Conservation (phyloP, 495 filamentous ascomycete genomes). For the Geopyxis carbonaria region DNA sequence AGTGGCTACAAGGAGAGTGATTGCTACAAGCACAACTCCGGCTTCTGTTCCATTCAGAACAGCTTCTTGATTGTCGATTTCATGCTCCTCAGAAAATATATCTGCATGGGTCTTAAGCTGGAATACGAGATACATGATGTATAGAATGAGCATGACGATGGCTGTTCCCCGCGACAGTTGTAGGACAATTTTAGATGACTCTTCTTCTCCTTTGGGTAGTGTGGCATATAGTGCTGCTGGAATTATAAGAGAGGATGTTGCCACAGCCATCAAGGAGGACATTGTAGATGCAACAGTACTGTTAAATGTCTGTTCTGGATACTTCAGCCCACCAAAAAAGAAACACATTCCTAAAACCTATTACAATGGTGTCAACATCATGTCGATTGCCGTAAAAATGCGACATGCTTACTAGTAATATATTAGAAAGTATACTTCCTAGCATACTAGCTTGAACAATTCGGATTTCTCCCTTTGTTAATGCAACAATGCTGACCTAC, state of each 20-base stretch:
- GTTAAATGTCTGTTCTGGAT: constrained; percentile 64
- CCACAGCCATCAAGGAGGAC: constrained; percentile 86
- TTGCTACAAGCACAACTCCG: constrained; percentile 48
- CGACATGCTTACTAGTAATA: constrained; percentile 46
- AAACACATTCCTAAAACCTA: constrained; percentile 85
- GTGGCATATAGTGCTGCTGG: constrained; percentile 63
- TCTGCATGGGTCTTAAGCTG: constrained; percentile 66
- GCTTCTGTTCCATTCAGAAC: constrained; percentile 49
- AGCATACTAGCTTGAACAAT: constrained; percentile 98
- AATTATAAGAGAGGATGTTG: constrained; percentile 81
- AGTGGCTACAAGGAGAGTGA: constrained; percentile 70
- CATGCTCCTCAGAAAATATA: constrained; percentile 54
- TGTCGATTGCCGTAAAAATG: constrained; percentile 1
- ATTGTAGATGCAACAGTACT: constrained; percentile 81
- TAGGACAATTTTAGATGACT: constrained; percentile 46
- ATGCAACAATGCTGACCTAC: constrained; percentile 84
- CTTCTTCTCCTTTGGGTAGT: constrained; percentile 28
- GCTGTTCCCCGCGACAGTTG: constrained; percentile 78
- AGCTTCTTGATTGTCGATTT: constrained; percentile 33
- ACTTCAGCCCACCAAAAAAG: constrained; percentile 61
- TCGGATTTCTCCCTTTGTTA: constrained; percentile 70
- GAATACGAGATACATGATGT: constrained; percentile 81
- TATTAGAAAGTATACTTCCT: constrained; percentile 88
- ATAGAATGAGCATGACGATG: constrained; percentile 74
- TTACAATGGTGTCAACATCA: constrained; percentile 1